phyloP scores from a whole-genome alignment of 768 basidiomycete genomes.

The Tylopilus plumbeoviolaceoides region DNA sequence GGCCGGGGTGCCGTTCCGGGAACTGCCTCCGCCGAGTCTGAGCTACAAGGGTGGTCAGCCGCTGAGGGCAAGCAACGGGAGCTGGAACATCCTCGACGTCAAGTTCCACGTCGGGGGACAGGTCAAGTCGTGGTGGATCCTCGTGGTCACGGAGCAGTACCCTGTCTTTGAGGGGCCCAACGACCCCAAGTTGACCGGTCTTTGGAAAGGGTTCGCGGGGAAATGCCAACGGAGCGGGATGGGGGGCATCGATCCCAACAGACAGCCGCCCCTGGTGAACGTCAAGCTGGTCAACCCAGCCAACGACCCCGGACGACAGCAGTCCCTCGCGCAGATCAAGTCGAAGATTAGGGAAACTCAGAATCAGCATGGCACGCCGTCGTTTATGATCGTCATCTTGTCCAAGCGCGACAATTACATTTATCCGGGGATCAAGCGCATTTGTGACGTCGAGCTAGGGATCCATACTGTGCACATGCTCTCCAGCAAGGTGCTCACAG shows the following conservation, averaged over 20 bases:
- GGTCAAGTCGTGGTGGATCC: constrained; percentile 60
- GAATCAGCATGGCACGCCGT: constrained; percentile 38
- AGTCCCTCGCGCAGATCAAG: constrained; percentile 41
- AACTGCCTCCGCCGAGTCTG: constrained; percentile 56
- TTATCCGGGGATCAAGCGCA: constrained; percentile 77
- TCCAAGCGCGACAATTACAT: constrained; percentile 67
- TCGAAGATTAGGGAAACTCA: constrained; percentile 34
- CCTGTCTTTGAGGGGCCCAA: constrained; percentile 35
- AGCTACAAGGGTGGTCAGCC: constrained; percentile 47
- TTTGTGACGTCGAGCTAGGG: constrained; percentile 72
- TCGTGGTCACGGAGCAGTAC: constrained; percentile 55
- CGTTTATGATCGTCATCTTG: constrained; percentile 68
- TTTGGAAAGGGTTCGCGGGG: constrained; percentile 49
- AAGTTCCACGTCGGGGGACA: constrained; percentile 57
- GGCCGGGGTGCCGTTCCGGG: constrained; percentile 60
- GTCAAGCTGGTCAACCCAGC: constrained; percentile 1
- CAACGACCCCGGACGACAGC: constrained; percentile 33
- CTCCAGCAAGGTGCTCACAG: constrained; percentile 53
- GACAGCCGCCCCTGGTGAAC: constrained; percentile 37
- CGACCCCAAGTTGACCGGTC: constrained; percentile 27
- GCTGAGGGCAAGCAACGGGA: constrained; percentile 49
- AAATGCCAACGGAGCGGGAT: constrained; percentile 65
- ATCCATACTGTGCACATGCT: constrained; percentile 75
- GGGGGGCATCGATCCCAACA: constrained; percentile 47
- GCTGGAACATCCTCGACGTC: constrained; percentile 75